Percentiles rank a stretch among this genome's conserved stretches.
phyloP scores from a whole-genome alignment of 2,329 filamentous ascomycete genomes.

The Colletotrichum sidae region DNA sequence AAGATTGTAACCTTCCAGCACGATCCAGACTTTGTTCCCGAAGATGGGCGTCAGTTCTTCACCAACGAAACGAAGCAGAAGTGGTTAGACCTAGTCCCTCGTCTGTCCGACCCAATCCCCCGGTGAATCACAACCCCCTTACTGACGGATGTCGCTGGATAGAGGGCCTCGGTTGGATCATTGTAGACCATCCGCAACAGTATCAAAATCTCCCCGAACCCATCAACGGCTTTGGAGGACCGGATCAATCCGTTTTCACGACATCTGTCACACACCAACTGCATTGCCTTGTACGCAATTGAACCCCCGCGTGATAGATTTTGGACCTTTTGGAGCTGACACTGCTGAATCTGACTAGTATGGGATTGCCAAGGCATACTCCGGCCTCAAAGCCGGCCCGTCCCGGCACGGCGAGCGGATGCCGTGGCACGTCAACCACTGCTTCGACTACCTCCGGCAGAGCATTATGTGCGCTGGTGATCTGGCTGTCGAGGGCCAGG shows the following conservation, averaged over 20 bases:
- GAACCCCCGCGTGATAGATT: not conserved
- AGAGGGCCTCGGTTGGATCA: not conserved
- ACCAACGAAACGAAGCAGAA: too few species aligned
- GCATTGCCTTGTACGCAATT: conserved; percentile 3
- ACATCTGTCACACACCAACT: conserved; percentile 8
- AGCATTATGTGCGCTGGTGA: conserved; percentile 8
- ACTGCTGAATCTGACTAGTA: not conserved
- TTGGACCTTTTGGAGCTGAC: not conserved
- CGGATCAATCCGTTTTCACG: not conserved
- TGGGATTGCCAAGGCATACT: too few species aligned
- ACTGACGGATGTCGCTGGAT: not conserved
- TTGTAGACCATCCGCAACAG: conserved; percentile 1
- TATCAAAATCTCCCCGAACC: not conserved
- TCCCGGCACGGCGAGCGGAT: too few species aligned
- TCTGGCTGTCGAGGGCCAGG: conserved; percentile 2
- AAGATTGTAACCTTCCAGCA: too few species aligned
- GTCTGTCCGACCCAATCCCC: too few species aligned
- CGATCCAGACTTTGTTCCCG: too few species aligned
- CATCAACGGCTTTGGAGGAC: not conserved
- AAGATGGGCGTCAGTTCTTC: too few species aligned
- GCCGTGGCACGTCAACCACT: conserved; percentile 3
- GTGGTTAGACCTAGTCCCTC: too few species aligned
- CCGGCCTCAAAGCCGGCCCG: too few species aligned
- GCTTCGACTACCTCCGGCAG: conserved; percentile 8
- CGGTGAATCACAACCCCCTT: too few species aligned